Evolutionary conservation across 352 stramenopile species (phyloP), one percentile per base, ranked within the genome.

Genomic region (Phytophthora sansomeana): DNA sequence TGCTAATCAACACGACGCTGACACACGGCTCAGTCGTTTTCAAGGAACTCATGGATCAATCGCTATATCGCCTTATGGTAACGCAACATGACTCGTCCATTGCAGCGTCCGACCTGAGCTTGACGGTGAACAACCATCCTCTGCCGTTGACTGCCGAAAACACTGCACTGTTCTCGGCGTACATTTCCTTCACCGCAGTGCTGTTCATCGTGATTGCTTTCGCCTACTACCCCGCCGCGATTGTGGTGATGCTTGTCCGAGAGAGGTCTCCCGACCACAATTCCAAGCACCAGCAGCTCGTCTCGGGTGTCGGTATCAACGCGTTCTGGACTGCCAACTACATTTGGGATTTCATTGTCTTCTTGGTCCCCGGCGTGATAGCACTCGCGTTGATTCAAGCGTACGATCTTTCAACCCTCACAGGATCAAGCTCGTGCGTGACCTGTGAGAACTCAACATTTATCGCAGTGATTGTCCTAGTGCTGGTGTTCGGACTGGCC

Each of bases 251-350:
- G 66, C 74, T 99, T 10, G 97, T 99, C 17, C 83, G 92, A 39
- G 96, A 99, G 50, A 75, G 69, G 43, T 83, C 93, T 81, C 83
- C n/a, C 17, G 19, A 93, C 97, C 73, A 83, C 67, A 98, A 98
- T 67, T 93, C 96, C 1, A 99, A 99, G 71, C 97, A 99, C 77
- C 88, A 98, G 63, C 92, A 98, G 72, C 85, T 81, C 53, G 95
- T 99, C 17, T 96, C 89, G 3, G 97, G 97, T 6, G 95, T 98
- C 10, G 82, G 80, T 19, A 75, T 98, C n/a, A 67, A 65, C 0
- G 81, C 92, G 3, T 99, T 98, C 70, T 99, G 97, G 97, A 41
- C 96, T 1, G 89, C 91, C n/a, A 98, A 96, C 38, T 98, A 92
- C 59, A 52, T 90, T 13, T 98, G 92, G 79, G 95, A 99, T 56